Evolutionary conservation across 495 filamentous ascomycete genomes (phyloP).

Genomic region (Usnea hakonensis): DNA sequence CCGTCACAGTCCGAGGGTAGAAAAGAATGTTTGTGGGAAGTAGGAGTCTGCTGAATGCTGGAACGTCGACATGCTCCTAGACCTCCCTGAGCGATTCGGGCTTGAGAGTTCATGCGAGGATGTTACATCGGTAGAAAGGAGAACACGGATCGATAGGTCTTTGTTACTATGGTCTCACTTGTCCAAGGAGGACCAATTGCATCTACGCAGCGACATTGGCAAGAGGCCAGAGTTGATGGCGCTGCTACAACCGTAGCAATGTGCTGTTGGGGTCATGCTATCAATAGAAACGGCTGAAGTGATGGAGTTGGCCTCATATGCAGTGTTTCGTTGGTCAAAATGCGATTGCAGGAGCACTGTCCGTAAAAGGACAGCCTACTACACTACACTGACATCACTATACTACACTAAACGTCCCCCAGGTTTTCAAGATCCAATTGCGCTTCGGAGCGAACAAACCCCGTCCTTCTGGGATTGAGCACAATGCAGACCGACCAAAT

Average conservation of each 20-base stretch:
- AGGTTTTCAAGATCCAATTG: not conserved
- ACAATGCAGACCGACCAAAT: not conserved
- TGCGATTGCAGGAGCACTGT: not conserved
- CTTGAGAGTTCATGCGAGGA: not conserved
- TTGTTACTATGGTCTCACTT: not conserved
- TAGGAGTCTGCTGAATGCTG: too few relatives aligned
- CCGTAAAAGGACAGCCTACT: not conserved
- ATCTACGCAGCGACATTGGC: not conserved
- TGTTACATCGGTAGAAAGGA: not conserved
- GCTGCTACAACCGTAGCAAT: not conserved
- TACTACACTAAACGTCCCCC: too few relatives aligned
- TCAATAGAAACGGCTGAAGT: not conserved
- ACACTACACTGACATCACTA: too few relatives aligned
- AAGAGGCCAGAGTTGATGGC: not conserved
- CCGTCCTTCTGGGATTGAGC: not conserved
- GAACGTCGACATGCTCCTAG: too few relatives aligned
- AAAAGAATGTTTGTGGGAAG: too few relatives aligned
- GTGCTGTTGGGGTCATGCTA: not conserved
- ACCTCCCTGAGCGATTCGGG: too few relatives aligned
- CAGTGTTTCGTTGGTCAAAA: not conserved
- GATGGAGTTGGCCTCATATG: not conserved
- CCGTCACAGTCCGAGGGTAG: too few relatives aligned
- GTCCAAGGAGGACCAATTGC: not conserved
- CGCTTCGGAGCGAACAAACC: not conserved
- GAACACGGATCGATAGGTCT: not conserved